Evolutionary conservation across 2,329 filamentous ascomycete genomes (phyloP).

Genomic region (Pseudogymnoascus sp.): DNA sequence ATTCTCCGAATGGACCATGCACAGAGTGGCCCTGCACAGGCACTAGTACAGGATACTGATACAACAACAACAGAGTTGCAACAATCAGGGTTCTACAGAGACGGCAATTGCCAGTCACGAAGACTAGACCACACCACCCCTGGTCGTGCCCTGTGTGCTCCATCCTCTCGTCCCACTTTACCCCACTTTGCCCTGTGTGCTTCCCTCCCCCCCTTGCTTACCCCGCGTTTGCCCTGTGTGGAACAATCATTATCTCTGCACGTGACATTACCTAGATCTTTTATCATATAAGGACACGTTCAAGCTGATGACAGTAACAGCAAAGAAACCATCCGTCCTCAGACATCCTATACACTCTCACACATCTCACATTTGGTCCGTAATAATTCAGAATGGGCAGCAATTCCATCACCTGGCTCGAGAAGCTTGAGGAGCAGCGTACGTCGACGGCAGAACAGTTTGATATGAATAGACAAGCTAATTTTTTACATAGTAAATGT

Average conservation of each 20-base stretch:
- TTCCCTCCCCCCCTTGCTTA: not conserved
- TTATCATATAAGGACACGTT: not conserved
- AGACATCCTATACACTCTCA: not conserved
- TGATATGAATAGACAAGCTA: not conserved
- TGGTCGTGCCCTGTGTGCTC: not conserved
- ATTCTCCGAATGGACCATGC: not conserved
- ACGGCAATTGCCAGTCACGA: not conserved
- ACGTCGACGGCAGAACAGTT: conserved; percentile 11
- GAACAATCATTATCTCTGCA: not conserved
- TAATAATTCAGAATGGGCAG: conserved; percentile 16
- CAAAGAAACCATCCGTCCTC: not conserved
- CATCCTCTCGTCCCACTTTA: not conserved
- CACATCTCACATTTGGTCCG: not conserved
- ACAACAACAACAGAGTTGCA: not conserved
- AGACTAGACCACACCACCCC: not conserved
- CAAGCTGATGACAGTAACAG: not conserved
- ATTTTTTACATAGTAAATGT: conserved; percentile 35
- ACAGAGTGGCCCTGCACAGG: not conserved
- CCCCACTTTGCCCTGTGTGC: conserved; percentile 9
- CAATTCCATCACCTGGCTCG: conserved; percentile 31
- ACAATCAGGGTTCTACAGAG: not conserved
- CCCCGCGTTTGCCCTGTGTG: not conserved
- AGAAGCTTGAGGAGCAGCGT: conserved; percentile 37
- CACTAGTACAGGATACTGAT: not conserved
- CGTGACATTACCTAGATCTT: not conserved